Conservation (phyloP, 805 yeast genomes). For the Starmerella floricola region DNA sequence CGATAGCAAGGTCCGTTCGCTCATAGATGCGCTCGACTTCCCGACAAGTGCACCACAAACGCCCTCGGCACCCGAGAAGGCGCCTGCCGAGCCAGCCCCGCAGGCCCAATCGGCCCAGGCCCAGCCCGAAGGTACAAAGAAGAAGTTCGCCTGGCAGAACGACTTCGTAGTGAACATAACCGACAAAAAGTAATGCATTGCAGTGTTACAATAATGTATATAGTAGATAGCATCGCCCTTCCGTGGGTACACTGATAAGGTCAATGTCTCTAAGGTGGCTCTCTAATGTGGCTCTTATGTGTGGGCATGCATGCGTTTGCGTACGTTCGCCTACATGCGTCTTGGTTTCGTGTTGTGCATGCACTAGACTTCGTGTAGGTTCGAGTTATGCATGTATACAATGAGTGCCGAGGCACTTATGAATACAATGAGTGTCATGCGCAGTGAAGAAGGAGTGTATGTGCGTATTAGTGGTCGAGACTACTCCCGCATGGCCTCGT, state of each 20-base stretch:
- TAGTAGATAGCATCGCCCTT: no score
- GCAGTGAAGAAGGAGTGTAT: no score
- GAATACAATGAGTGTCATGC: no score
- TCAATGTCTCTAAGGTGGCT: no score
- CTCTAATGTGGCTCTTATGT: no score
- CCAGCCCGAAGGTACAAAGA: neutral
- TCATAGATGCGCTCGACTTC: conserved; percentile 20
- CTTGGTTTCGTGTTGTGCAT: neutral
- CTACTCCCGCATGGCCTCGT: neutral
- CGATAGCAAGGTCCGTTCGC: conserved; percentile 10
- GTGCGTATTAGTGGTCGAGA: neutral
- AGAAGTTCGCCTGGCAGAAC: conserved; percentile 23
- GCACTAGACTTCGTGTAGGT: no score
- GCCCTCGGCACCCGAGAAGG: neutral
- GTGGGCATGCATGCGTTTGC: neutral
- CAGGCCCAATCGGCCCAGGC: neutral
- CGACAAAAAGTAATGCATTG: conserved; percentile 11
- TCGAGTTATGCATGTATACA: no score
- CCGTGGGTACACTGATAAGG: no score
- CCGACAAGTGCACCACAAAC: no score
- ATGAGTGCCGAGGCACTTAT: no score
- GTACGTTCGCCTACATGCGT: neutral
- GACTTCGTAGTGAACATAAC: conserved; percentile 18
- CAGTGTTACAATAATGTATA: neutral
- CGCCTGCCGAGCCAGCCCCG: neutral